Percentiles rank a stretch among this genome's conserved stretches.
These are phyloP conservation scores for Ustilago xerochloae DNA, from an alignment of 1,284 basidiomycete species.

Conservation along the genomic window DNA sequence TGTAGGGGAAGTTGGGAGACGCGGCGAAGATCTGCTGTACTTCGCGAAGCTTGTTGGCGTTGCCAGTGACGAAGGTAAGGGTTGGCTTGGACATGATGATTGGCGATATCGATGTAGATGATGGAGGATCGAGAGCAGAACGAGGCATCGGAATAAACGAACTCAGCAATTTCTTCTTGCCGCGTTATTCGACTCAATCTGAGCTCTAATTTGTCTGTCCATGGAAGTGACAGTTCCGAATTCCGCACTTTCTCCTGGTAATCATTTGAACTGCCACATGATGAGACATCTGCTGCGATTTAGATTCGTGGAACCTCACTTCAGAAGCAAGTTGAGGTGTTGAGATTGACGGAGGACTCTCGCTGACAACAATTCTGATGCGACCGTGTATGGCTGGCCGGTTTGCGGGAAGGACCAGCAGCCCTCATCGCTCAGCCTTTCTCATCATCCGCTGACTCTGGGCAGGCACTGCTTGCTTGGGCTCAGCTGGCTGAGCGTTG, in stretches of 20 bases:
- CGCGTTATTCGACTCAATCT: constrained; percentile 31
- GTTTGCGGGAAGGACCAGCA: no score
- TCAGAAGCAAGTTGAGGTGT: no score
- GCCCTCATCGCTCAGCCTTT: no score
- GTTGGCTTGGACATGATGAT: constrained; percentile 33
- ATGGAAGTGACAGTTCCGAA: neutral
- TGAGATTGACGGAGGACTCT: no score
- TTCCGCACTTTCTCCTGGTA: neutral
- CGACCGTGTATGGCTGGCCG: no score
- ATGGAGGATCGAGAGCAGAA: neutral
- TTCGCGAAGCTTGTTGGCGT: constrained; percentile 91
- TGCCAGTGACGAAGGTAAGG: constrained; percentile 85
- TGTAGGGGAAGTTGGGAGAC: constrained; percentile 38
- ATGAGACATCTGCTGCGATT: no score
- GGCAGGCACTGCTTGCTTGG: no score
- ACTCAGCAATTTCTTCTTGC: neutral
- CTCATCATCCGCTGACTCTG: no score
- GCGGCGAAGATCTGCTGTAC: constrained; percentile 76
- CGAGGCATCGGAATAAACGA: constrained; percentile 1
- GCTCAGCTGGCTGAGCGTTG: no score
- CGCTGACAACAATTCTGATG: no score
- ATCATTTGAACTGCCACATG: no score
- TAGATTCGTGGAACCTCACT: no score
- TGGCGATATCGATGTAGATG: neutral
- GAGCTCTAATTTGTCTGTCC: constrained; percentile 4